These are phyloP conservation scores for Teunomyces gatunensis DNA, from an alignment of 805 yeast species.

Conservation along the genomic window DNA sequence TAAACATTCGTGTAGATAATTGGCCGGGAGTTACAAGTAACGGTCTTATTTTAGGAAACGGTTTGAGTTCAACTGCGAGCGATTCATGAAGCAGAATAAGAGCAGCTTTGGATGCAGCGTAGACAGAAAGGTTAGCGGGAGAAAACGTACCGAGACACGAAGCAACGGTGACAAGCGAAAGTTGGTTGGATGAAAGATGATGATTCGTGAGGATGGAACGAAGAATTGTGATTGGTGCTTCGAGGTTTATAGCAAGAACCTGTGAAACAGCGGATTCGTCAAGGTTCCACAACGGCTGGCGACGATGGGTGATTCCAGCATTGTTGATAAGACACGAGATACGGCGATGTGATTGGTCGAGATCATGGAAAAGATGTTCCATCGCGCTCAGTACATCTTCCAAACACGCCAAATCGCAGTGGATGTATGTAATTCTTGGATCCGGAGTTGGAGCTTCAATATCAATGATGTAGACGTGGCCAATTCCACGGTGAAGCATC, in stretches of 20 bases:
- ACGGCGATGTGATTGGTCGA: conserved; percentile 4
- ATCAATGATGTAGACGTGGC: conserved; percentile 33
- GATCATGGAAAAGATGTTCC: conserved; percentile 6
- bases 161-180: conserved; percentile 43
- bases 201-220: conserved; percentile 21
- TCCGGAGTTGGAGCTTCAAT: conserved; percentile 13
- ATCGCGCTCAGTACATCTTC: conserved; percentile 14
- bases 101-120: conserved; percentile 51
- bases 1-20: conserved; percentile 47
- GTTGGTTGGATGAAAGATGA: conserved; percentile 6
- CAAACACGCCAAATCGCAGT: conserved; percentile 23
- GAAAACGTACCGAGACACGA: conserved; percentile 50
- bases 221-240: conserved; percentile 29
- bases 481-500: conserved; percentile 16
- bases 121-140: conserved; percentile 46
- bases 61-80: conserved; percentile 36
- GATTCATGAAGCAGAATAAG: conserved; percentile 44
- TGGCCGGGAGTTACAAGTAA: conserved; percentile 52
- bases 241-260: conserved; percentile 30
- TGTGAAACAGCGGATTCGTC: conserved; percentile 17
- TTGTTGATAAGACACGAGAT: conserved; percentile 43
- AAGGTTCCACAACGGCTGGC: conserved; percentile 25
- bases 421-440: conserved; percentile 11
- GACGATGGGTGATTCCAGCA: conserved; percentile 46
- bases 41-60: conserved; percentile 23